Conservation (phyloP, 495 filamentous ascomycete species). For the Usnea hakonensis region DNA sequence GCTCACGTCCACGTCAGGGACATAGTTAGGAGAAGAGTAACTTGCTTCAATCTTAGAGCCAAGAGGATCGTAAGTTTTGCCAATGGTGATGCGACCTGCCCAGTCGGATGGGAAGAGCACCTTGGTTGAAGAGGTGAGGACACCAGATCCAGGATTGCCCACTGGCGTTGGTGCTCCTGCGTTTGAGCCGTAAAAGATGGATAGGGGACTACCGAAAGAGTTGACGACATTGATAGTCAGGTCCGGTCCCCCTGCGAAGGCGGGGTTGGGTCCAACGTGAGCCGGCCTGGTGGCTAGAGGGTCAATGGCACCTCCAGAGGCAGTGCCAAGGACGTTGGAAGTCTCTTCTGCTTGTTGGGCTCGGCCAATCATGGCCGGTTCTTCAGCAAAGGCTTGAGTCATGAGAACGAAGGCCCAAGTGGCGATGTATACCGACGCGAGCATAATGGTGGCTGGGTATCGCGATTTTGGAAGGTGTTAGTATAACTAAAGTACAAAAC, state of each 20-base stretch:
- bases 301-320: constrained; percentile 12
- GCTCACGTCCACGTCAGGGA: constrained; percentile 17
- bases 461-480: neutral
- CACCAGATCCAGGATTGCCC: constrained; percentile 14
- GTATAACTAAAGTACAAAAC: neutral
- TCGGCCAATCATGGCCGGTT: neutral
- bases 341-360: neutral
- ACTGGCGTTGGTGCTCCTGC: constrained; percentile 16
- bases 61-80: constrained; percentile 12
- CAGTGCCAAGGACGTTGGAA: constrained; percentile 9
- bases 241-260: constrained; percentile 6
- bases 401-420: neutral
- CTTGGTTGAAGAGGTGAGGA: constrained; percentile 12
- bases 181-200: constrained; percentile 20
- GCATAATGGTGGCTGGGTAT: neutral
- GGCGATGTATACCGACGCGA: neutral
- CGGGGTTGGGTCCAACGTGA: neutral
- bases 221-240: constrained; percentile 19
- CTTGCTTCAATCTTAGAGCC: constrained; percentile 21
- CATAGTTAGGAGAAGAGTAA: constrained; percentile 6
- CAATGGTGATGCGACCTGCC: constrained; percentile 18
- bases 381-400: neutral
- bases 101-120: constrained; percentile 12
- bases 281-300: constrained; percentile 5
- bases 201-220: constrained; percentile 5